These are phyloP conservation scores for Collybia sordida DNA, from an alignment of 768 basidiomycete species.

Conservation along the genomic window DNA sequence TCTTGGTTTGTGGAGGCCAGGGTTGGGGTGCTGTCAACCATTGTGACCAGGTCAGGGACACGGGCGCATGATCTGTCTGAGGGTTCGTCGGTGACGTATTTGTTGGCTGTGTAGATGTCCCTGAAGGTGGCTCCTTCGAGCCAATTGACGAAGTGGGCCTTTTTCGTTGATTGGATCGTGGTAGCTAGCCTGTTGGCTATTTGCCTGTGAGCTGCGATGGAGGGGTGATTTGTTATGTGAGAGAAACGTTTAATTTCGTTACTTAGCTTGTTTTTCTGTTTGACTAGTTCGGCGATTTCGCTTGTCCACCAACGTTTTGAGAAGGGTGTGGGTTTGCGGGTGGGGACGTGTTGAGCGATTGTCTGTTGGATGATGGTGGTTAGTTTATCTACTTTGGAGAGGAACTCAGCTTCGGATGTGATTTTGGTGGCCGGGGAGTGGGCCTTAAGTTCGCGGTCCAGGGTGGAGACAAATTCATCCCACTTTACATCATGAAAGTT, in stretches of 20 bases:
- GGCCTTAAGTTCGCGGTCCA: background rate
- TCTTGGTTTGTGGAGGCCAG: background rate
- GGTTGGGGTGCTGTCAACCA: background rate
- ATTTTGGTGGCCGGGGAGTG: background rate
- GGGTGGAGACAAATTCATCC: background rate
- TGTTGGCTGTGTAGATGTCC: conserved; percentile 3
- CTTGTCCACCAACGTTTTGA: too few species aligned
- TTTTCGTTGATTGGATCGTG: background rate
- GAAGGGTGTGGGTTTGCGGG: too few species aligned
- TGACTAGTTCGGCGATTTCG: background rate
- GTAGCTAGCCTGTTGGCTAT: background rate
- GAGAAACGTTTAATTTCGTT: background rate
- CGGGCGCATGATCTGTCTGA: background rate
- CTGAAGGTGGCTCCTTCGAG: background rate
- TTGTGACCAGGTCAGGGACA: background rate
- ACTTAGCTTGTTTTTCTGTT: background rate
- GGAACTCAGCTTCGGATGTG: background rate
- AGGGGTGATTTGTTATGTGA: background rate
- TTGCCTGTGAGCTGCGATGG: background rate
- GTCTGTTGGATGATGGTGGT: background rate
- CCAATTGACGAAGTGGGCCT: background rate
- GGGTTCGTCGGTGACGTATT: conserved; percentile 1
- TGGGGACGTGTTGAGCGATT: background rate
- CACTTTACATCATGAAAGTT: conserved; percentile 24
- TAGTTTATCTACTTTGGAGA: background rate